Evolutionary conservation across 2,329 filamentous ascomycete genomes (phyloP), one percentile per base, ranked within the genome.

Genomic region (Trichoderma arundinaceum): DNA sequence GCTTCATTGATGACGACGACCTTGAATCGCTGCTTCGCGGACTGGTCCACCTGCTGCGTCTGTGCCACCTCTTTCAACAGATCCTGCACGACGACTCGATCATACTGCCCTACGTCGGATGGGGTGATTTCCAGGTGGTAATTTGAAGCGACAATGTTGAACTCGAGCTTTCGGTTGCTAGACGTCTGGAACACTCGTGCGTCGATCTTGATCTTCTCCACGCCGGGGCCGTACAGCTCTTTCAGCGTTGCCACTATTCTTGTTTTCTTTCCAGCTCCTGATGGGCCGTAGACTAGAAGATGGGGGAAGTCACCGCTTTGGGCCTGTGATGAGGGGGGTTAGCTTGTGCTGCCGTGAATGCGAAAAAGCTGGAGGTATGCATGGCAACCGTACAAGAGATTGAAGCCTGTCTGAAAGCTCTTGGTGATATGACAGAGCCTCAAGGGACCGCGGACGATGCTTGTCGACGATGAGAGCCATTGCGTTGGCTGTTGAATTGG

Each of bases 161-260:
- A 99, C 80, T 99, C 95, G 72, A 99, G 90, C 80, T 99, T 99
- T 76, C 95, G 92, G 78, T 97, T 98, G 75, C 90, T 91, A 22
- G 88, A 94, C 1, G 95, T 98, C 79, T 97, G 94, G 82, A 99
- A 99, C 66, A 97, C 91, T 69, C 95, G 91, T 12, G 93, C 92
- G 76, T 99, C 95, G 79, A 99, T 98, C 82, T 98, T 98, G 84
- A 99, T 99, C 84, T 97, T 98, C 76, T 99, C 96, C n/a, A 97
- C 95, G 49, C 95, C 94, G 0, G 94, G 90, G 0, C 95, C 95
- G 78, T 95, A 99, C 7, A 99, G 85, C 75, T 97, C 94, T 77
- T 97, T 96, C 3, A 99, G 82, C 0, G 94, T 98, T 15, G 95
- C 94, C 17, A 97, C 92, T 71, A 98, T 96, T 49, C 95, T 90